Conservation (phyloP, 1,284 basidiomycete genomes). For the Puccinia horiana region DNA sequence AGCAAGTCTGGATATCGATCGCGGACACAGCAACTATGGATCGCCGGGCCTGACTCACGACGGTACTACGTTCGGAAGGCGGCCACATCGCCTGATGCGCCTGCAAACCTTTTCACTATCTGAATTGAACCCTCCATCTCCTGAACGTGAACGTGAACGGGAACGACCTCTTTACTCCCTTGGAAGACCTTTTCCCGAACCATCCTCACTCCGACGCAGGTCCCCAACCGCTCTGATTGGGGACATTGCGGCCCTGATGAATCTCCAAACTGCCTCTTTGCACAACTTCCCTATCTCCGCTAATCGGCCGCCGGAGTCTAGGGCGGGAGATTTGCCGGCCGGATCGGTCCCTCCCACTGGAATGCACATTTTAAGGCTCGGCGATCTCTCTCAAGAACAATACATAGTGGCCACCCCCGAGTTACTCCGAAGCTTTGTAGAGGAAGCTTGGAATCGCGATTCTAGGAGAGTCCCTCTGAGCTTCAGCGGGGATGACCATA, state of each 20-base stretch:
- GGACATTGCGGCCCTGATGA: conserved; percentile 14
- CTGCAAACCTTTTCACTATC: conserved; percentile 23
- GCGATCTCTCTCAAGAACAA: conserved; percentile 15
- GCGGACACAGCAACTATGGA: background rate
- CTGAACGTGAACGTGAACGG: conserved; percentile 1
- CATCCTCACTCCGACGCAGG: conserved; percentile 1
- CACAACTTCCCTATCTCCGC: conserved; percentile 6
- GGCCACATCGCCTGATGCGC: conserved; percentile 3
- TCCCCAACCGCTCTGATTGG: background rate
- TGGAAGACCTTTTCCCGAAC: conserved; percentile 17
- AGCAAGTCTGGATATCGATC: conserved; percentile 10
- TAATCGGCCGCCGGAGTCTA: conserved; percentile 6
- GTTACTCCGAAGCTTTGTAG: conserved; percentile 7
- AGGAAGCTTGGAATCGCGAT: conserved; percentile 1
- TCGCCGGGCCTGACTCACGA: background rate
- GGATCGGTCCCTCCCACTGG: background rate
- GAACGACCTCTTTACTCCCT: conserved; percentile 22
- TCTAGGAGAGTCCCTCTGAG: background rate
- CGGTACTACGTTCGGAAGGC: background rate
- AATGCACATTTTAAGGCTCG: conserved; percentile 7
- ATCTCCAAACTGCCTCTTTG: conserved; percentile 1
- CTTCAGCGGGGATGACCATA: background rate
- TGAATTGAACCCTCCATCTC: background rate
- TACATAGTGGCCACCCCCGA: conserved; percentile 24
- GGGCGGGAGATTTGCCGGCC: background rate